Conservation (phyloP, 2,329 filamentous ascomycete species). For the Ophiostoma ulmi region DNA sequence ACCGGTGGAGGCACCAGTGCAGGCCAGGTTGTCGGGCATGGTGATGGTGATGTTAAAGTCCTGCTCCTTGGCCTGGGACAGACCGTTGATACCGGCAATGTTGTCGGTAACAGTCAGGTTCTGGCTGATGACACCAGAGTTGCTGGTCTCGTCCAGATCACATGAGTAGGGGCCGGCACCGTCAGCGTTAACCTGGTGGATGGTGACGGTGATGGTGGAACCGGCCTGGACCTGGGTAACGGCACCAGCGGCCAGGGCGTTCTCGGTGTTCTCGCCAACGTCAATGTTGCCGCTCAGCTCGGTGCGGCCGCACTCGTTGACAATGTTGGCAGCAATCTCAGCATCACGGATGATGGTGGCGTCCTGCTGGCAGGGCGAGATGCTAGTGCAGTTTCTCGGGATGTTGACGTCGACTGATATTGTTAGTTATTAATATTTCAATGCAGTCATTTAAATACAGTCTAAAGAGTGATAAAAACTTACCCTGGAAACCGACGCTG, state of each 20-base stretch:
- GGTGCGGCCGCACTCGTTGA: conserved; percentile 58
- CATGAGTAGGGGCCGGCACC: conserved; percentile 53
- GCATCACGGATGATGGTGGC: conserved; percentile 57
- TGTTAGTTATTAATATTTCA: not conserved
- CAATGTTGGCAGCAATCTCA: conserved; percentile 47
- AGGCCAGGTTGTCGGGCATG: conserved; percentile 47
- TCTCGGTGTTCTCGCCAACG: conserved; percentile 52
- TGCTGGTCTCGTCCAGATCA: conserved; percentile 48
- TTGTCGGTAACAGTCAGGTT: conserved; percentile 45
- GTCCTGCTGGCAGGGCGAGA: conserved; percentile 42
- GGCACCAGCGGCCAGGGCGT: conserved; percentile 41
- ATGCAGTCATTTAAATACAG: too few species aligned
- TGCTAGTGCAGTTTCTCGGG: conserved; percentile 35
- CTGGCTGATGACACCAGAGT: conserved; percentile 42
- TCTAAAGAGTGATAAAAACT: not conserved
- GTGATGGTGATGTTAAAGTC: conserved; percentile 49
- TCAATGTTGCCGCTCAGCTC: conserved; percentile 58
- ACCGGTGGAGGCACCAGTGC: conserved; percentile 51
- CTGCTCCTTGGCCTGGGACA: conserved; percentile 28
- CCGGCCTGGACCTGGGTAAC: conserved; percentile 49
- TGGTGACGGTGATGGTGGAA: conserved; percentile 42
- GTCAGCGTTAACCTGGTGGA: conserved; percentile 52
- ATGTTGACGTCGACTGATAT: conserved; percentile 45
- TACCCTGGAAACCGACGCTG: conserved; percentile 27
- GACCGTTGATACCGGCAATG: conserved; percentile 27